Evolutionary conservation across 371 early-diverging fungal species (phyloP), one percentile per base, ranked within the genome.

Genomic region (Cokeromyces recurvatus): DNA sequence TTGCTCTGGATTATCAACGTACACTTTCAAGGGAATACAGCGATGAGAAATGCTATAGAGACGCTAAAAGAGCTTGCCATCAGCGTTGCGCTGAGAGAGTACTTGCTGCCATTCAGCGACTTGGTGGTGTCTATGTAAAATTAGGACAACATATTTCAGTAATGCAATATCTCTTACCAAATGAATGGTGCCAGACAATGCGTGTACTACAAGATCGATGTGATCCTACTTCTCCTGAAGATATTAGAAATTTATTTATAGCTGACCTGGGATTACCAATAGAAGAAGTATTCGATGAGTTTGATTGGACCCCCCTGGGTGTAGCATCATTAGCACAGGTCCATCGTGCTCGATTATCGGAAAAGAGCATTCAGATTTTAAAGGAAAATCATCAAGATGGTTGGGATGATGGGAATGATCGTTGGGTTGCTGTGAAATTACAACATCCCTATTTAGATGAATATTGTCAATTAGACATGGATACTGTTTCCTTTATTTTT

Each of bases 81-180:
- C 47, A 53, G 32, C 62, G 79, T 4, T 70, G 66, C 41, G 91
- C 92, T 0, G 57, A 81, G 5, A 46, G 78, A 25, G 52, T 90
- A 4, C 54, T 87, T 20, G 62, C 62, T 19, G 79, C 81, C 22
- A 66, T 79, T 16, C 62, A 71, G 45, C 62, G 57, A 23, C 74
- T 87, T 42, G 92, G 91, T 25, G 96, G 96, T n/a, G 84, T 93
- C 22, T 95, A 92, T 54, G 89, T 95, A 59, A 95, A 95, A 55
- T 74, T 95, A 37, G 93, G 94, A 2, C 94, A 94, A 59, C 92
- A 94, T 62, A 63, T 93, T 6, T 78, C 90, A 8, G 88, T 94
- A 7, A 73, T 95, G 78, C 78, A 78, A 21, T 92, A 92, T 49
- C 60, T 93, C n/a, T 68, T 96, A 14, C 97, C 97, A 2, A 55